Conservation (phyloP, 148 eudicot species). For the Rhododendron molle region DNA sequence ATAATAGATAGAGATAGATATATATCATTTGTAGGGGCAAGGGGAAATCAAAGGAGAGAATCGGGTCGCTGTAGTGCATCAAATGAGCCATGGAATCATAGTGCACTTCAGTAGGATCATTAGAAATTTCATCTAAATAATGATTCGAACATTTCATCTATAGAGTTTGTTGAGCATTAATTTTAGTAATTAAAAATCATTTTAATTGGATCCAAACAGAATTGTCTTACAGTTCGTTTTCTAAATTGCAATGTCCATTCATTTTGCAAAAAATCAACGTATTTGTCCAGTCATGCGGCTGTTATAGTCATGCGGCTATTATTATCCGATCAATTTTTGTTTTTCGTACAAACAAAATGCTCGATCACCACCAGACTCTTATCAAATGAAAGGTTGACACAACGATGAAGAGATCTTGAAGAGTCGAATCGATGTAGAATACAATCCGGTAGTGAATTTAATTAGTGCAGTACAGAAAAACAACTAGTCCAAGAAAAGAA, state of each 20-base stretch:
- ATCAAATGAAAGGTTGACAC: neutral
- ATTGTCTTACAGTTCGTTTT: neutral
- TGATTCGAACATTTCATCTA: neutral
- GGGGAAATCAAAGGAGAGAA: neutral
- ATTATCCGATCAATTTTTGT: neutral
- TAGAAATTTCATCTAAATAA: neutral
- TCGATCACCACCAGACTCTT: neutral
- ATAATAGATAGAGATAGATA: no score
- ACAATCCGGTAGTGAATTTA: neutral
- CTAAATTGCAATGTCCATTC: no score
- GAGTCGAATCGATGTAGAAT: neutral
- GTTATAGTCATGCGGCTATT: neutral
- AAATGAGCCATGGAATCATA: neutral
- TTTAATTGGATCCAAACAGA: neutral
- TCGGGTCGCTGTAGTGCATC: no score
- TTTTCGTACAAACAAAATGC: neutral
- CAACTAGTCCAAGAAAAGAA: neutral
- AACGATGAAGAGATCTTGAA: neutral
- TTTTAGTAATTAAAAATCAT: neutral
- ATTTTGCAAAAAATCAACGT: neutral
- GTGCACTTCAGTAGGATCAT: neutral
- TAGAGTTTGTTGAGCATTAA: neutral
- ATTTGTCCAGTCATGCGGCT: neutral
- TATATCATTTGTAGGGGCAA: no score
- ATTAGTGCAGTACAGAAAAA: no score